Evolutionary conservation across 2,329 filamentous ascomycete genomes (phyloP), one percentile per base, ranked within the genome.

Genomic region (Sphaerulina populicola): DNA sequence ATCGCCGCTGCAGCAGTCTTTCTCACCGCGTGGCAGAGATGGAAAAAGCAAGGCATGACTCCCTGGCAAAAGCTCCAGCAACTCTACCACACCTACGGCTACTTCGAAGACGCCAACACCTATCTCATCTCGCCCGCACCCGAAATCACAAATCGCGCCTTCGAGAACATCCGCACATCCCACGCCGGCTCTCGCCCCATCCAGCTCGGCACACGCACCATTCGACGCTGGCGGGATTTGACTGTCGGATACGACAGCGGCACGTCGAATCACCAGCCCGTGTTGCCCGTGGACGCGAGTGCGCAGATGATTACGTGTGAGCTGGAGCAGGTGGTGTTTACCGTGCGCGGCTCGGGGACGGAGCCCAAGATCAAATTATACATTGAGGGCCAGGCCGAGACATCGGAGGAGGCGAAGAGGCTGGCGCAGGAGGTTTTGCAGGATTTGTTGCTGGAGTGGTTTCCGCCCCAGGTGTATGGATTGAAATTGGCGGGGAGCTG

Each of bases 351-450:
- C 1, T 82, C 79, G 2, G 80, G 80, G 1, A 84, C 81, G 1
- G 81, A 84, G 64, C 81, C 81, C 0, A 84, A 84, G 70, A 81
- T 84, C 55, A 84, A 84, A 64, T 59, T 78, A 41, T 78, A 78
- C 57, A 74, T 78, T 46, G 76, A 78, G 56, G 74, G 71, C 39
- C 71, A 67, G 46, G 72, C 68, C 2, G 63, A 62, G 39, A 71
- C 65, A 9, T 66, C 67, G 11, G 68, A 67, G 15, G 66, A 66
- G 45, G 75, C 75, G 10, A 73, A 71, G 54, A 55, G 49, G 11
- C 66, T 68, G 8, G 76, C 75, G 4, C 62, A 73, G 18, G 69
- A 69, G 38, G 73, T 77, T n/a, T 58, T 73, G 44, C 57, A 64
- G 12, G 70, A 73, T 64, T 57, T 78, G 51, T 55, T 76, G 54